Conservation (phyloP, 2,329 filamentous ascomycete genomes). For the Colletotrichum costaricense region DNA sequence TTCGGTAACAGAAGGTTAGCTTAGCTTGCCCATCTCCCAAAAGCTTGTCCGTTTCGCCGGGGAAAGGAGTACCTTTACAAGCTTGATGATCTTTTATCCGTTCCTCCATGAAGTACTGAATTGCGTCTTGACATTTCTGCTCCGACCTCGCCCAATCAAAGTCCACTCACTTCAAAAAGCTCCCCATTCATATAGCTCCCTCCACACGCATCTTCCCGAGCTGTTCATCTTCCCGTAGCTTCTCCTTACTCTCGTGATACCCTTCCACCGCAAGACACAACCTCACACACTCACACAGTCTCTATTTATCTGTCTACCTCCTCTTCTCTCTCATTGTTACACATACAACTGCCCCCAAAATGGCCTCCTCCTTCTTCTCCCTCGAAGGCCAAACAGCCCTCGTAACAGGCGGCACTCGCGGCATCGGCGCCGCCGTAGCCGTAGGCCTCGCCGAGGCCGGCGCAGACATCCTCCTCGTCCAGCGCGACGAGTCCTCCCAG, state of each 20-base stretch:
- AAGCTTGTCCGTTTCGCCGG: background rate
- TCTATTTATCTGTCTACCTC: background rate
- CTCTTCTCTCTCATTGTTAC: no score
- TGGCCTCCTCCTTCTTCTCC: constrained; percentile 60
- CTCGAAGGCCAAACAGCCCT: constrained; percentile 67
- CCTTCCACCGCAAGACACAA: background rate
- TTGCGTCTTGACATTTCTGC: background rate
- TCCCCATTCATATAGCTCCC: background rate
- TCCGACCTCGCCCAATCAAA: constrained; percentile 9
- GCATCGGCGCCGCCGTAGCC: constrained; percentile 68
- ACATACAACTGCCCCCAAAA: constrained; percentile 31
- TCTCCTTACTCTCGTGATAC: background rate
- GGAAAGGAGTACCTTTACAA: background rate
- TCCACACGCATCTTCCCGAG: background rate
- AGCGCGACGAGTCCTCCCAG: constrained; percentile 57
- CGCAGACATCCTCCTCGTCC: constrained; percentile 66
- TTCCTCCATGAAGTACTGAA: background rate
- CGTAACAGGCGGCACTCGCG: constrained; percentile 67
- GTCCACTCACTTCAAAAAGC: background rate
- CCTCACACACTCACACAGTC: background rate
- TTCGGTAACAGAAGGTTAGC: background rate
- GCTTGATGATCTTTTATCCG: background rate
- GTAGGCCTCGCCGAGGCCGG: constrained; percentile 69
- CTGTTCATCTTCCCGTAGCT: background rate
- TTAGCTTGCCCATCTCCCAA: background rate